Conservation (phyloP, 257 asterid species). For the Capsicum rhomboideum region DNA sequence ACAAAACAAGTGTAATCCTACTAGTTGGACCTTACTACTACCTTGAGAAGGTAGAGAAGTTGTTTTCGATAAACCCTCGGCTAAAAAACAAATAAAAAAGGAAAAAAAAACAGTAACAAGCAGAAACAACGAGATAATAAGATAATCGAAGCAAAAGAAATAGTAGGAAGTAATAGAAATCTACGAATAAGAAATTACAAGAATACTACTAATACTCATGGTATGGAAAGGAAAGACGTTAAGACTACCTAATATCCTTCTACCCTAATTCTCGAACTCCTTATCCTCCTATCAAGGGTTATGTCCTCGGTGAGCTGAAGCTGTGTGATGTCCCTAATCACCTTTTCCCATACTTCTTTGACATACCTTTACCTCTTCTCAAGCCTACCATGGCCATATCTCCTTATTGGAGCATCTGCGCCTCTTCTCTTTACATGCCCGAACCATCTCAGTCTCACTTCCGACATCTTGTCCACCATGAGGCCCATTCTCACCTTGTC, state of each 20-base stretch:
- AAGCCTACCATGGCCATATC: not conserved
- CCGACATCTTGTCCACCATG: not conserved
- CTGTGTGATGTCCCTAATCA: not conserved
- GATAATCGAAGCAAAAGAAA: not conserved
- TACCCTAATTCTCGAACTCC: not conserved
- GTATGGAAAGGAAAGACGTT: not conserved
- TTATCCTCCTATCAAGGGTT: not conserved
- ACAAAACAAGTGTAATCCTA: not conserved
- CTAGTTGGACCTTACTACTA: not conserved
- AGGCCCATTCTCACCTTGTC: not conserved
- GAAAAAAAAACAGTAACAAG: not conserved
- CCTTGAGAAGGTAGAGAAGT: not conserved
- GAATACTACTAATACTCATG: not conserved
- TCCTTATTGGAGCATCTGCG: not conserved
- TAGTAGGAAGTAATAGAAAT: no score
- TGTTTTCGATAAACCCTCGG: not conserved
- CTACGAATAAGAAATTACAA: not conserved
- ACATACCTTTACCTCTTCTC: not conserved
- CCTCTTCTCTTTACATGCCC: not conserved
- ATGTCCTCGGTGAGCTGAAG: not conserved
- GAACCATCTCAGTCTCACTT: not conserved
- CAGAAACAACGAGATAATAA: not conserved
- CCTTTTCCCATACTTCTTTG: not conserved
- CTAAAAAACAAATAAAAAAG: not conserved
- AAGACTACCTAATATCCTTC: not conserved